phyloP scores from a whole-genome alignment of 2,329 filamentous ascomycete genomes.

The Talaromyces sp. region DNA sequence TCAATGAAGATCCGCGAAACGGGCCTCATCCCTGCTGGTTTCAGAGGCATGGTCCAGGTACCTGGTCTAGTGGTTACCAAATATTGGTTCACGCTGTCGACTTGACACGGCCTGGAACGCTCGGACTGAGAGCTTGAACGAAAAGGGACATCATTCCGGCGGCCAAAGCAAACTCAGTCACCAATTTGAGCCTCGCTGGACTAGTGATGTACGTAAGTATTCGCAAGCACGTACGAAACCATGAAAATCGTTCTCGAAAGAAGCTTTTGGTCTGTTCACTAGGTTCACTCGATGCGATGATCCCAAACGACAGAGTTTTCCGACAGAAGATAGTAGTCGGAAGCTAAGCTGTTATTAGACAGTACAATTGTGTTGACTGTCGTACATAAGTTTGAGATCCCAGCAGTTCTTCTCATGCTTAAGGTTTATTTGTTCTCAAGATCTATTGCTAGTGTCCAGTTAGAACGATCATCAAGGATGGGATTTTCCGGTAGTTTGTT shows the following conservation, averaged over 20 bases:
- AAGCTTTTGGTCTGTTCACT: background rate
- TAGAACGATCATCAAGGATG: background rate
- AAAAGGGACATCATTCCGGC: background rate
- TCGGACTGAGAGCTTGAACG: background rate
- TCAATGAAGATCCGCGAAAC: background rate
- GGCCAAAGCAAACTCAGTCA: background rate
- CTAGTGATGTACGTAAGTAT: background rate
- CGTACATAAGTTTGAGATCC: background rate
- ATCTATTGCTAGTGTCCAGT: background rate
- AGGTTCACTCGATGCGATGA: background rate
- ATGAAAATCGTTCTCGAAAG: background rate
- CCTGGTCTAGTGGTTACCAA: background rate
- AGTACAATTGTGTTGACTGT: background rate
- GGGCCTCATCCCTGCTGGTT: background rate
- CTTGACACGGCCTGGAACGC: background rate
- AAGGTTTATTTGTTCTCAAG: background rate
- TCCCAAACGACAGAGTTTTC: background rate
- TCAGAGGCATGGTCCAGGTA: background rate
- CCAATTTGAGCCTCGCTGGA: background rate
- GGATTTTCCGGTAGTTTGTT: background rate
- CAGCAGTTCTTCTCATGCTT: background rate
- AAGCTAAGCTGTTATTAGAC: background rate
- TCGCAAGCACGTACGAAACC: background rate
- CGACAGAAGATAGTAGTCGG: background rate
- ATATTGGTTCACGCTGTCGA: slow-evolving; percentile 16